Conservation (phyloP, 202 grass and related monocot genomes). For the Setaria viridis region DNA sequence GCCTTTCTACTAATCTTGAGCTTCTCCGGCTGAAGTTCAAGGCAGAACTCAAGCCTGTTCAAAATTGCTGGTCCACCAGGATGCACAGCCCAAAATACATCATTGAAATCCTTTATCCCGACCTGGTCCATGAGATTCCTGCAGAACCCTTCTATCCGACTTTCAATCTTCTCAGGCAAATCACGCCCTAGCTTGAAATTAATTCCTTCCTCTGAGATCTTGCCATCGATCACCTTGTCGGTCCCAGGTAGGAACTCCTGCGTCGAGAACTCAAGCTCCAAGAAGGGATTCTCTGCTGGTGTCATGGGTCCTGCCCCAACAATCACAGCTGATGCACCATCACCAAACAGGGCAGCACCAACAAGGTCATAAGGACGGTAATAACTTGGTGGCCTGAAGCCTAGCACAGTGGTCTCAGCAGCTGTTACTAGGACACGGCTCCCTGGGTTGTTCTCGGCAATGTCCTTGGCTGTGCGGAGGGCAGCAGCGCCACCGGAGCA, state of each 20-base stretch:
- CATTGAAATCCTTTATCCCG: slow-evolving; percentile 74
- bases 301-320: slow-evolving; percentile 67
- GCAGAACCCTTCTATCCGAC: slow-evolving; percentile 82
- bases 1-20: slow-evolving; percentile 74
- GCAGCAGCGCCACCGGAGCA: slow-evolving; percentile 80
- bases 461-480: slow-evolving; percentile 89
- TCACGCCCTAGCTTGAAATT: slow-evolving; percentile 87
- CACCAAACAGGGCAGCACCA: slow-evolving; percentile 82
- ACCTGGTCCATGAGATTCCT: slow-evolving; percentile 67
- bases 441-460: slow-evolving; percentile 90
- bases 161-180: slow-evolving; percentile 74
- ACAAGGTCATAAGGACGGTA: slow-evolving; percentile 80
- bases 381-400: slow-evolving; percentile 74
- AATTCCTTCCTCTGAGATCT: slow-evolving; percentile 82
- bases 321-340: slow-evolving; percentile 80
- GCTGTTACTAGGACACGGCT: slow-evolving; percentile 74
- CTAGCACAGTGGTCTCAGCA: slow-evolving; percentile 80
- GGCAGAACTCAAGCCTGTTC: slow-evolving; percentile 75
- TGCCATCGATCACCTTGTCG: slow-evolving; percentile 71
- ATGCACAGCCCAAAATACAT: slow-evolving; percentile 86
- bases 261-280: slow-evolving; percentile 74
- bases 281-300: slow-evolving; percentile 64
- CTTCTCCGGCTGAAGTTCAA: slow-evolving; percentile 72
- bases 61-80: slow-evolving; percentile 83
- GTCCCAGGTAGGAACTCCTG: slow-evolving; percentile 88